Conservation (phyloP, 768 basidiomycete species). For the Macrolepiota fuliginosa region DNA sequence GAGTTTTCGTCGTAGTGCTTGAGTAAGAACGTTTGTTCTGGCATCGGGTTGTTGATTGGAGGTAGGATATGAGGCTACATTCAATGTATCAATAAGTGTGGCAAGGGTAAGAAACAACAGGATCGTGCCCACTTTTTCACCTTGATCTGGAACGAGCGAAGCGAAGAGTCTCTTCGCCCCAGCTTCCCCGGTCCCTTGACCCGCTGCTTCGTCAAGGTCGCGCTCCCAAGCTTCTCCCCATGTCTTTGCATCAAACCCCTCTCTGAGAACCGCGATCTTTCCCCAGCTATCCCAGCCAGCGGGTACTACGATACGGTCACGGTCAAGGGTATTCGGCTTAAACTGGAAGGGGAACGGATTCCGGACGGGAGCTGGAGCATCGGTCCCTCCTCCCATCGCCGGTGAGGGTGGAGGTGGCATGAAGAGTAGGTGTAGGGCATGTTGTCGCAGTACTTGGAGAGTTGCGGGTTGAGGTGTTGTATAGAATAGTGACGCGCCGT, state of each 20-base stretch:
- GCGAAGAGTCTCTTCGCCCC: conserved; percentile 70
- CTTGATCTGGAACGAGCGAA: conserved; percentile 72
- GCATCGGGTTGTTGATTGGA: conserved; percentile 75
- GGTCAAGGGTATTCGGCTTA: conserved; percentile 89
- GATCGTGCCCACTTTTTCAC: conserved; percentile 55
- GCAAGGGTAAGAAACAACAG: background rate
- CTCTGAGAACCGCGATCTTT: conserved; percentile 86
- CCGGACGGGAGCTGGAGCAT: conserved; percentile 63
- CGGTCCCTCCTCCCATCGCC: conserved; percentile 51
- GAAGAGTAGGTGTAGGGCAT: conserved; percentile 81
- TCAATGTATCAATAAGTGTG: background rate
- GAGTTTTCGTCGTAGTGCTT: conserved; percentile 91
- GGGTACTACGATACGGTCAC: conserved; percentile 89
- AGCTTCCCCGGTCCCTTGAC: conserved; percentile 40
- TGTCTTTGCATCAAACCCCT: conserved; percentile 82
- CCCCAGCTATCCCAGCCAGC: conserved; percentile 99
- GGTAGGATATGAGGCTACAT: conserved; percentile 62
- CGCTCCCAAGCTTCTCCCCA: conserved; percentile 82
- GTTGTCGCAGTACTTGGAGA: conserved; percentile 73
- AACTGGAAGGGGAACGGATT: conserved; percentile 86
- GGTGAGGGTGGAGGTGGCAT: conserved; percentile 76
- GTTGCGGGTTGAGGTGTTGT: conserved; percentile 81
- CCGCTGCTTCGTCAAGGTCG: conserved; percentile 54
- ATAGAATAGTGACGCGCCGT: conserved; percentile 91
- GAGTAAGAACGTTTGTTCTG: conserved; percentile 89